Evolutionary conservation across 2,329 filamentous ascomycete species (phyloP).

Genomic region (Claviceps humidiphila): DNA sequence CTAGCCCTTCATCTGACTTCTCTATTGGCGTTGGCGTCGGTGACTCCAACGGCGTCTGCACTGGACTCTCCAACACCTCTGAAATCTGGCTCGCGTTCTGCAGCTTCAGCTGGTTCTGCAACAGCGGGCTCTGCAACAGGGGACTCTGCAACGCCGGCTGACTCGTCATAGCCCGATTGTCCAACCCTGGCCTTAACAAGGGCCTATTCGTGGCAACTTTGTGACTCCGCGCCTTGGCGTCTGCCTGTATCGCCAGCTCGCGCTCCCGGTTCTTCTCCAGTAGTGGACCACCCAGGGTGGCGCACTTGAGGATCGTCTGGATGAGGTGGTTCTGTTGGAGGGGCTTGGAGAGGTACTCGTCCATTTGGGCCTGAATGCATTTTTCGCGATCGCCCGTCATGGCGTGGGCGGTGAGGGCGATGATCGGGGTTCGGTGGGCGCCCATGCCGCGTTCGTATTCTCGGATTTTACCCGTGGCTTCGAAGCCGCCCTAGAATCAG

Average conservation of each 20-base stretch:
- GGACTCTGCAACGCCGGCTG: slow-evolving; percentile 49
- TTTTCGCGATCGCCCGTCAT: slow-evolving; percentile 98
- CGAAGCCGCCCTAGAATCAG: slow-evolving; percentile 64
- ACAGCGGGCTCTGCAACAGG: slow-evolving; percentile 22
- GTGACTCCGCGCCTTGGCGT: slow-evolving; percentile 31
- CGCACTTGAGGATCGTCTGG: slow-evolving; percentile 93
- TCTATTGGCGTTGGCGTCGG: too few relatives aligned
- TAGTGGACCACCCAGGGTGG: slow-evolving; percentile 73
- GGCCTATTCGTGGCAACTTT: slow-evolving; percentile 22
- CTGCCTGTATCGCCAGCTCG: slow-evolving; percentile 38
- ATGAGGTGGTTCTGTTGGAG: slow-evolving; percentile 95
- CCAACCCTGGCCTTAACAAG: slow-evolving; percentile 26
- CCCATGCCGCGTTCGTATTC: slow-evolving; percentile 80
- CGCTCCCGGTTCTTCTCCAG: slow-evolving; percentile 62
- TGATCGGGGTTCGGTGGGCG: slow-evolving; percentile 79
- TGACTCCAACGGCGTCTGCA: too few relatives aligned
- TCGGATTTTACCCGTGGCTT: slow-evolving; percentile 90
- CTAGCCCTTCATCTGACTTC: too few relatives aligned
- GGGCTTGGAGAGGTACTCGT: slow-evolving; percentile 95
- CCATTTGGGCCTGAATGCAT: slow-evolving; percentile 98
- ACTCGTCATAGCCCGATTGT: slow-evolving; percentile 57
- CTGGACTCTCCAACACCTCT: slow-evolving; percentile 5
- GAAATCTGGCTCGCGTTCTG: too few relatives aligned
- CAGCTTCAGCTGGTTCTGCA: too few relatives aligned
- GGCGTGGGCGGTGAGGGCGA: slow-evolving; percentile 90